Base-by-base conservation (phyloP, 2,329 filamentous ascomycete species). In the Diaporthe sp. region DNA sequence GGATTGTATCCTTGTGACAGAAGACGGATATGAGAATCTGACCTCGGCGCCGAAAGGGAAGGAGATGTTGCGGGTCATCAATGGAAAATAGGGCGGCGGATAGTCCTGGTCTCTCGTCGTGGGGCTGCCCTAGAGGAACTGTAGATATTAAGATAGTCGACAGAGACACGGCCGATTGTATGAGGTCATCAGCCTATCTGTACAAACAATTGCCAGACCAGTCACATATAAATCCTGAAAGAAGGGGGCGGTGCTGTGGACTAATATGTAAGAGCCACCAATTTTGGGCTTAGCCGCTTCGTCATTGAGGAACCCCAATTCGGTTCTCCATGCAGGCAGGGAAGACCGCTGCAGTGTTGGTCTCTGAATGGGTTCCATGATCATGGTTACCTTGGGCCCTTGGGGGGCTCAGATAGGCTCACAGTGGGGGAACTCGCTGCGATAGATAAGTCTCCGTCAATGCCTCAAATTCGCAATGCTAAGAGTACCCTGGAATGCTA, bases 1-100 rank as follows among this genome's bases (percentile, higher is more conserved):
- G 85, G 95, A 98, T 80, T 94, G 96, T 81, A 89, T 98, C 51
- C 86, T 97, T 30, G 92, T 98, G 63, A 97, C 93, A 1, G 87
- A 93, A 75, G 86, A 90, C 32, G 95, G 96, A 0, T 92, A 91
- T 79, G 95, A 98, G 83, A 97, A 97, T 80, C 81, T 98, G 81
- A 97, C 95, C 1, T 88, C 89, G 1, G 93, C 93, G 39, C 94
- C 94, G 0, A 97, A 97, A 85, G 90, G 91, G 2, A 88, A 93
- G 70, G 92, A 94, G 80, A 84, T 95, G 78, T 84, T 95, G 80
- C 86, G 87, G 76, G 86, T 94, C 65, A 89, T 93, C 69, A 89
- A 88, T 70, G 82, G 83, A 9, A 79, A 63, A 12, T 71, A 63
- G 25, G 42, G 27, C 12, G 4, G n/a, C 8, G 47, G 32, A 27